phyloP scores from a whole-genome alignment of 306 rosid species.

The Inga leiocalycina region DNA sequence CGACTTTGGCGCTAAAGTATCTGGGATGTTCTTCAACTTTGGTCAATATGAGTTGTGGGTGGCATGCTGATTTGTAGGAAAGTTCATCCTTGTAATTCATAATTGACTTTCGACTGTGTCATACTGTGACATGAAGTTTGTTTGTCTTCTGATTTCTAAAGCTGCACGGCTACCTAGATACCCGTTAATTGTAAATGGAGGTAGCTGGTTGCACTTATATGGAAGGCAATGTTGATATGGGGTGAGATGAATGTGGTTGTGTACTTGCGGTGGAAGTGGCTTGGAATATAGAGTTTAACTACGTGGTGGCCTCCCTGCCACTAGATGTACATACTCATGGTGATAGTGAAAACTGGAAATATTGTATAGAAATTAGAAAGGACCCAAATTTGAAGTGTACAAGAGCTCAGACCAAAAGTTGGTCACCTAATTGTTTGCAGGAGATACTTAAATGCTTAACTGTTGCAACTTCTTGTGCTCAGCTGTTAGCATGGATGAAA shows the following conservation, averaged over 20 bases:
- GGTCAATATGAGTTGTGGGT: conserved; percentile 1
- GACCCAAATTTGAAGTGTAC: conserved; percentile 1
- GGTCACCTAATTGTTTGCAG: conserved; percentile 3
- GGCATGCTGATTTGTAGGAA: not conserved
- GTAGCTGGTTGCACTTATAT: not conserved
- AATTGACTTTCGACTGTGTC: not conserved
- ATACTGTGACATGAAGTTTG: conserved; percentile 5
- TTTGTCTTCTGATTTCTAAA: conserved; percentile 9
- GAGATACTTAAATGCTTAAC: conserved; percentile 5
- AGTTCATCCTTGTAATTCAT: not conserved
- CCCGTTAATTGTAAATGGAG: not conserved
- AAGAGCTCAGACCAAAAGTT: not conserved
- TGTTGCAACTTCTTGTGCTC: not conserved
- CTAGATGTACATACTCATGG: conserved; percentile 1
- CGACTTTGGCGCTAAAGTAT: not conserved
- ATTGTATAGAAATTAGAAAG: not conserved
- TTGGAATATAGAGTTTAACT: not conserved
- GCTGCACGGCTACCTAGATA: not conserved
- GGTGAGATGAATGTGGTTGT: not conserved
- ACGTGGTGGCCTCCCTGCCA: conserved; percentile 18
- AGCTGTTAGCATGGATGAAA: not conserved
- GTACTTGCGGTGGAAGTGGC: not conserved
- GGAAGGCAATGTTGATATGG: not conserved
- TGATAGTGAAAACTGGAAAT: conserved; percentile 26
- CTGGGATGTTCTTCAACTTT: not conserved